Conservation (phyloP, 2,329 filamentous ascomycete genomes). For the Didymellaceae sp. region DNA sequence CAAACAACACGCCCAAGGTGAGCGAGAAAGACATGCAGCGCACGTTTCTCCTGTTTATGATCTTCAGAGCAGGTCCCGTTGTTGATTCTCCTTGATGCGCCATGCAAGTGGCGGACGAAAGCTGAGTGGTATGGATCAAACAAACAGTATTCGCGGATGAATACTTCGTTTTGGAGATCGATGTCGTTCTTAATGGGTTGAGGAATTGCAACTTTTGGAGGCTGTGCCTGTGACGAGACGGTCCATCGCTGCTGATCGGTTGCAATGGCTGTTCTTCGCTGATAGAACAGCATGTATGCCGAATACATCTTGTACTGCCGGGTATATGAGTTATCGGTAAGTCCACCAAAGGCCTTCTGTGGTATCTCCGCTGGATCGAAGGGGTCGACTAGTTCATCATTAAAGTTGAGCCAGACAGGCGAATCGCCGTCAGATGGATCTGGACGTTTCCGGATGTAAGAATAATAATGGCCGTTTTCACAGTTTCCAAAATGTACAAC, state of each 20-base stretch:
- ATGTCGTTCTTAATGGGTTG: conserved; percentile 62
- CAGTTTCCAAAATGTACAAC: conserved; percentile 92
- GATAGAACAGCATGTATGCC: conserved; percentile 98
- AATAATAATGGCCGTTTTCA: conserved; percentile 96
- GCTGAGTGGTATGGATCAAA: conserved; percentile 74
- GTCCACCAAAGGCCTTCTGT: conserved; percentile 71
- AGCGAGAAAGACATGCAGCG: conserved; percentile 63
- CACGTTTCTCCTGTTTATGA: conserved; percentile 53
- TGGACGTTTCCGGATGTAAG: conserved; percentile 84
- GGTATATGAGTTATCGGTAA: conserved; percentile 38
- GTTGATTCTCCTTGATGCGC: conserved; percentile 60
- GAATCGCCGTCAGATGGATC: conserved; percentile 54
- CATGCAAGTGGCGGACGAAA: conserved; percentile 70
- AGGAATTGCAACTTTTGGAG: conserved; percentile 56
- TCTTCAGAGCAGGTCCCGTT: conserved; percentile 58
- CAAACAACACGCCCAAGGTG: conserved; percentile 80
- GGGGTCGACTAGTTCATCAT: conserved; percentile 79
- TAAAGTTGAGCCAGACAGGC: conserved; percentile 84
- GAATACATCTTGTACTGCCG: conserved; percentile 58
- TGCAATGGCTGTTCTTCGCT: conserved; percentile 73
- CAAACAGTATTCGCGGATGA: conserved; percentile 79
- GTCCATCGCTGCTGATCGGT: conserved; percentile 37
- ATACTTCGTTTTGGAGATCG: conserved; percentile 71
- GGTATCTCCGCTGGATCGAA: conserved; percentile 80
- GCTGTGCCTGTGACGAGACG: conserved; percentile 53